phyloP scores from a whole-genome alignment of 2,329 filamentous ascomycete species.

The Madurella fahalii region DNA sequence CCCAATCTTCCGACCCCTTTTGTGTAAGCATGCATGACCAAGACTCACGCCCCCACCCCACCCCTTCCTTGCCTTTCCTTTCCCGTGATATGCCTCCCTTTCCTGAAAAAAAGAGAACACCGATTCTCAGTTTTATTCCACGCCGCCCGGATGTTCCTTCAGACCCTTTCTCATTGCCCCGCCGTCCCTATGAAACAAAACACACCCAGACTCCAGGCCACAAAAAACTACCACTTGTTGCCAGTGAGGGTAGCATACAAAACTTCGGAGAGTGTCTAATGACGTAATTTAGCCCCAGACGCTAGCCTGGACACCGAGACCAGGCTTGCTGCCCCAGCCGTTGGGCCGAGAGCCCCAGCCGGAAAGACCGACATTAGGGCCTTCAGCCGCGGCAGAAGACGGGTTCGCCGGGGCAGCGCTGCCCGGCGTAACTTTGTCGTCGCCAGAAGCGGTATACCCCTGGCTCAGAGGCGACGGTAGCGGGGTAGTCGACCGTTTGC shows the following conservation, averaged over 20 bases:
- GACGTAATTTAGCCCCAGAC: slow-evolving; percentile 71
- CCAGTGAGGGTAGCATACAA: neutral
- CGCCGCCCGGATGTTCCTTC: neutral
- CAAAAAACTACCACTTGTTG: slow-evolving; percentile 4
- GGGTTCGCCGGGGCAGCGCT: slow-evolving; percentile 55
- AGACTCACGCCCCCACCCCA: slow-evolving; percentile 6
- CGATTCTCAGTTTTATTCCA: slow-evolving; percentile 5
- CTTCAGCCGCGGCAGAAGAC: slow-evolving; percentile 41
- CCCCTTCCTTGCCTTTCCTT: neutral
- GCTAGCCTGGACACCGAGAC: slow-evolving; percentile 81
- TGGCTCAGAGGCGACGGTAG: slow-evolving; percentile 83
- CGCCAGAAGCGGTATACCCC: slow-evolving; percentile 56
- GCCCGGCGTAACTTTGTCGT: slow-evolving; percentile 46
- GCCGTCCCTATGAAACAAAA: slow-evolving; percentile 2
- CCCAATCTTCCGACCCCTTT: neutral
- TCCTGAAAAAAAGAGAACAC: slow-evolving; percentile 8
- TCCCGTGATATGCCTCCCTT: neutral
- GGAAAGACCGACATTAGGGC: slow-evolving; percentile 39
- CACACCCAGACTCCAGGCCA: slow-evolving; percentile 9
- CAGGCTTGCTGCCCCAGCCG: slow-evolving; percentile 80
- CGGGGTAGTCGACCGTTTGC: slow-evolving; percentile 83
- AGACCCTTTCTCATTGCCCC: neutral
- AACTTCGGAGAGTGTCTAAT: neutral
- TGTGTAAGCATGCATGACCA: slow-evolving; percentile 11
- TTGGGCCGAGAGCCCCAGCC: slow-evolving; percentile 77